Evolutionary conservation across 495 filamentous ascomycete genomes (phyloP).

Genomic region (Trichocladium antarcticum): DNA sequence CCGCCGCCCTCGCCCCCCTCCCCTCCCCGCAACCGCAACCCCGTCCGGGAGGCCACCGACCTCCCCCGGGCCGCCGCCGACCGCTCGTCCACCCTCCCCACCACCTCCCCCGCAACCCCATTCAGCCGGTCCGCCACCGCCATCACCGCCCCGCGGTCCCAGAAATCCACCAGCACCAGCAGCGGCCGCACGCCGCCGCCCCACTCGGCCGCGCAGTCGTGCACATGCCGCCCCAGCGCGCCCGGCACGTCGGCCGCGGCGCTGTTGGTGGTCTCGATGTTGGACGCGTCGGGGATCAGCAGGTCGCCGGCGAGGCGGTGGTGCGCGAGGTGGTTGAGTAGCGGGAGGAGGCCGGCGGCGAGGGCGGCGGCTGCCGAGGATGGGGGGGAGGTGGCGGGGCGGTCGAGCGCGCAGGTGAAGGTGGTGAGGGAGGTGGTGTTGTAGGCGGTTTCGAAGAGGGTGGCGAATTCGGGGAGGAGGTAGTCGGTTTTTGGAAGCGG

Average conservation of each 20-base stretch:
- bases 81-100: not conserved
- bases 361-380: constrained; percentile 41
- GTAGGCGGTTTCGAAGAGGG: constrained; percentile 63
- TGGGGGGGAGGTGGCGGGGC: constrained; percentile 37
- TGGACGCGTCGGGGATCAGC: constrained; percentile 44
- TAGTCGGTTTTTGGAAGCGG: constrained; percentile 42
- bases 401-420: constrained; percentile 53
- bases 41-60: no score
- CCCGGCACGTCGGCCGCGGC: constrained; percentile 37
- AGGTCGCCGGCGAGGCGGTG: constrained; percentile 45
- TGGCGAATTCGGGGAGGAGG: constrained; percentile 57
- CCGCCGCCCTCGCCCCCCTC: constrained; percentile 5
- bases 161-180: constrained; percentile 59
- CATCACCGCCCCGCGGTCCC: constrained; percentile 50
- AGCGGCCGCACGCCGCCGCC: constrained; percentile 36
- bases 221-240: constrained; percentile 48
- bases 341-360: constrained; percentile 35
- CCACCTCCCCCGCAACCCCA: constrained; percentile 34
- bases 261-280: constrained; percentile 47
- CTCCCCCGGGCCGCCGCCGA: not conserved
- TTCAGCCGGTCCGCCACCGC: constrained; percentile 47
- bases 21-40: no score
- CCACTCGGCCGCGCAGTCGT: constrained; percentile 44
- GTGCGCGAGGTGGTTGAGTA: constrained; percentile 68
- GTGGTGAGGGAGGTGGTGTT: constrained; percentile 42